A percentile compares a stretch with the other conserved stretches of the same genome.
Conservation (phyloP, 345 rosid genomes). For the Cardamine resedifolia region DNA sequence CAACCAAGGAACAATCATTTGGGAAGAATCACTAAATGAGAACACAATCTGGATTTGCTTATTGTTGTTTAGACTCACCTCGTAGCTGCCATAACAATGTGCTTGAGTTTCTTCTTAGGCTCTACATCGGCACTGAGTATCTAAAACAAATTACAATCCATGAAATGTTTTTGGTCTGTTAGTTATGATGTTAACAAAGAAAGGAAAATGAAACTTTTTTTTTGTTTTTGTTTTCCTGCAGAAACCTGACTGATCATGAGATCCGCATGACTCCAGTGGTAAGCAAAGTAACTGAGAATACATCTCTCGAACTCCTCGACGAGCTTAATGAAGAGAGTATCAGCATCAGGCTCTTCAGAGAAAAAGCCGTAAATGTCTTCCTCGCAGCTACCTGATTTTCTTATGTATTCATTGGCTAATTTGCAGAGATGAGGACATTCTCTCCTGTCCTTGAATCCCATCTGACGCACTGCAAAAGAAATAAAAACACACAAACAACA, state of each 20-base stretch:
- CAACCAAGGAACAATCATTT: slow-evolving; percentile 19
- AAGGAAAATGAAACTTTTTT: background rate
- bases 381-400: slow-evolving; percentile 65
- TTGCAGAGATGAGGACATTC: slow-evolving; percentile 87
- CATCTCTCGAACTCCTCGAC: slow-evolving; percentile 92
- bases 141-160: slow-evolving; percentile 43
- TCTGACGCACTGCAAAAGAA: slow-evolving; percentile 67
- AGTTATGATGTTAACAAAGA: background rate
- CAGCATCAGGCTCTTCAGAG: slow-evolving; percentile 59
- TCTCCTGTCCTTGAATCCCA: slow-evolving; percentile 80
- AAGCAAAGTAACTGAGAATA: slow-evolving; percentile 88
- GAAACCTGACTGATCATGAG: slow-evolving; percentile 78
- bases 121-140: slow-evolving; percentile 67
- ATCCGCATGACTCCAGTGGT: slow-evolving; percentile 85
- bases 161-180: background rate
- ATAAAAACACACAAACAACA: background rate
- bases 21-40: background rate
- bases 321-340: slow-evolving; percentile 77
- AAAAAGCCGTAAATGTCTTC: slow-evolving; percentile 70
- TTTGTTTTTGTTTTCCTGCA: background rate
- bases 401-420: slow-evolving; percentile 78
- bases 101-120: slow-evolving; percentile 74
- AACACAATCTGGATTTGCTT: background rate
- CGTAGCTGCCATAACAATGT: slow-evolving; percentile 83
- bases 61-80: slow-evolving; percentile 41